Percentiles rank a stretch among this genome's conserved stretches.
These are phyloP conservation scores for Halenospora varia DNA, from an alignment of 495 filamentous ascomycete species.

Conservation along the genomic window DNA sequence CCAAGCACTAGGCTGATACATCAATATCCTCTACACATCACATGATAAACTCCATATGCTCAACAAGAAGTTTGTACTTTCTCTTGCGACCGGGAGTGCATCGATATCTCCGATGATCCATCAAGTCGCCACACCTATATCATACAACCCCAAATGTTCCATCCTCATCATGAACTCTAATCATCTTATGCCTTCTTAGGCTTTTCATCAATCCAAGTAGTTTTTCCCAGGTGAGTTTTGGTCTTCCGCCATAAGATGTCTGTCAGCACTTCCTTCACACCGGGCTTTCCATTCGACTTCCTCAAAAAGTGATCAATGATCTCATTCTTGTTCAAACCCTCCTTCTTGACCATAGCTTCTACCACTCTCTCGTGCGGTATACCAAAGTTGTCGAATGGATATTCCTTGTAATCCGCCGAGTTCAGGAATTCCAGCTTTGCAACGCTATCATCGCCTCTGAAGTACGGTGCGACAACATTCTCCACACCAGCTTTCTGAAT, in stretches of 20 bases:
- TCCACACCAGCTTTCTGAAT: conserved; percentile 41
- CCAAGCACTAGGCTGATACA: conserved; percentile 8
- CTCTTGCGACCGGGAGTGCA: conserved; percentile 10
- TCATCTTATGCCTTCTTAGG: neutral
- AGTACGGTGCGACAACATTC: conserved; percentile 61
- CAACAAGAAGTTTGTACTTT: conserved; percentile 5
- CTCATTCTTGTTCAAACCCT: conserved; percentile 31
- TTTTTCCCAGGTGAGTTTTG: conserved; percentile 25
- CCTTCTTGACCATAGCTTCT: conserved; percentile 43
- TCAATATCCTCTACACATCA: conserved; percentile 14
- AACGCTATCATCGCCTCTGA: conserved; percentile 36
- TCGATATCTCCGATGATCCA: conserved; percentile 19
- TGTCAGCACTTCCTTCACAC: conserved; percentile 50
- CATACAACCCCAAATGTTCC: neutral
- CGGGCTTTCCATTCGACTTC: conserved; percentile 43
- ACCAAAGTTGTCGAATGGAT: conserved; percentile 64
- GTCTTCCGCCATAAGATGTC: conserved; percentile 55
- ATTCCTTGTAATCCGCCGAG: conserved; percentile 51
- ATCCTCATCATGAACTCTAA: conserved; percentile 1
- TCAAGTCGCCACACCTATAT: conserved; percentile 5
- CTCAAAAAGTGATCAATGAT: conserved; percentile 46
- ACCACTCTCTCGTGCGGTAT: conserved; percentile 75
- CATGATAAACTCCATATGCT: conserved; percentile 20
- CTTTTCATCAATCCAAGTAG: conserved; percentile 36
- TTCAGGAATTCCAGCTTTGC: conserved; percentile 47